Evolutionary conservation across 2,329 filamentous ascomycete genomes (phyloP).

Genomic region (Fusarium xylarioides): DNA sequence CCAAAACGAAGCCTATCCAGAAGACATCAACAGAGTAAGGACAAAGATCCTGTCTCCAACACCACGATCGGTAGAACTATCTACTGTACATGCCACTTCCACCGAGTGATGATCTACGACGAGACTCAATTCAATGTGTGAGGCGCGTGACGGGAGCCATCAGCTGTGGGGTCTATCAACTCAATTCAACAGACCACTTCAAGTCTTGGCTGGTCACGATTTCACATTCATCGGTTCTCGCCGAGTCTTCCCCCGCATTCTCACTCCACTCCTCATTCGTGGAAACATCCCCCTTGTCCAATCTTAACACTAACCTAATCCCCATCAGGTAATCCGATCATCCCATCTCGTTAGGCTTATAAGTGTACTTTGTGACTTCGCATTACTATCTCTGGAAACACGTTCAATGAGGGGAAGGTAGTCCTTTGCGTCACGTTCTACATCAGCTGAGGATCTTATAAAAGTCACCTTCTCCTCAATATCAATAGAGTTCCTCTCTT

Average conservation of each 20-base stretch:
- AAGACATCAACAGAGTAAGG: not conserved
- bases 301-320: slow-evolving; percentile 2
- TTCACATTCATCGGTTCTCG: not conserved
- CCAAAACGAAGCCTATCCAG: too few relatives aligned
- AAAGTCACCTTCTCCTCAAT: not conserved
- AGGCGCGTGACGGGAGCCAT: too few relatives aligned
- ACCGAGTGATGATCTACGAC: accelerated
- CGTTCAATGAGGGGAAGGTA: slow-evolving; percentile 3
- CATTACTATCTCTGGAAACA: slow-evolving; percentile 17
- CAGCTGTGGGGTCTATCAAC: too few relatives aligned
- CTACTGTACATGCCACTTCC: too few relatives aligned
- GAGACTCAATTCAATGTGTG: too few relatives aligned
- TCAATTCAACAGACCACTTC: not conserved
- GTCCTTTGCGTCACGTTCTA: slow-evolving; percentile 6
- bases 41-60: not conserved
- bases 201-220: not conserved
- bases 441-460: not conserved
- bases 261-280: not conserved
- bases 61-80: accelerated
- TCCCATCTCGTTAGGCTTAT: not conserved
- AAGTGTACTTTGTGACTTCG: slow-evolving; percentile 17
- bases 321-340: slow-evolving; percentile 6
- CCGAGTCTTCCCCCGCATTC: slow-evolving; percentile 1
- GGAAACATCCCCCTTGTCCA: not conserved
- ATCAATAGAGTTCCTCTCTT: not conserved